A percentile compares a stretch with the other conserved stretches of the same genome.
phyloP scores from a whole-genome alignment of 441 rosid species.

The Arabidopsis lyrata region DNA sequence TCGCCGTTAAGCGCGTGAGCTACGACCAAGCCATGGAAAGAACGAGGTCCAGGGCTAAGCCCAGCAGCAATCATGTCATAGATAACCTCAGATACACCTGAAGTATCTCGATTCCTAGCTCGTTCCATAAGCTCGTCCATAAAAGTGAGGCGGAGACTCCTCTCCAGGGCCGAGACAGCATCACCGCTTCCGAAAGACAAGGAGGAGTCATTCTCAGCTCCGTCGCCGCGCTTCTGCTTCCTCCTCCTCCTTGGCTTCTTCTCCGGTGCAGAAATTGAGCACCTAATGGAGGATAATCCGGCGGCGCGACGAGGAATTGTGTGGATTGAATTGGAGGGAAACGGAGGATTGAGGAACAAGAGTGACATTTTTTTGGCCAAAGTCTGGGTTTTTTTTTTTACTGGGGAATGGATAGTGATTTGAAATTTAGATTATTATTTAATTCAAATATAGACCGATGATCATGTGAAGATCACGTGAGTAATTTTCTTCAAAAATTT shows the following conservation, averaged over 20 bases:
- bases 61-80: conserved; percentile 98
- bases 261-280: conserved; percentile 54
- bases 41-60: conserved; percentile 87
- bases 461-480: conserved; percentile 27
- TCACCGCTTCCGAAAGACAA: conserved; percentile 40
- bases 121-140: conserved; percentile 94
- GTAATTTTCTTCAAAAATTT: neutral
- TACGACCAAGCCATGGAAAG: conserved; percentile 90
- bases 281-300: conserved; percentile 37
- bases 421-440: conserved; percentile 2
- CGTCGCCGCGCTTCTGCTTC: conserved; percentile 49
- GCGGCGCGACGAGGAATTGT: conserved; percentile 36
- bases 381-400: conserved; percentile 5
- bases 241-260: conserved; percentile 60
- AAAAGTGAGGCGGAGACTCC: conserved; percentile 78
- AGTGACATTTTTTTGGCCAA: conserved; percentile 49
- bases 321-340: conserved; percentile 47
- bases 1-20: conserved; percentile 76
- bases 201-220: conserved; percentile 40
- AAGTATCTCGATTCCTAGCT: conserved; percentile 71
- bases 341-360: conserved; percentile 45
- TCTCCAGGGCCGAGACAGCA: conserved; percentile 77
- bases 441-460: neutral
- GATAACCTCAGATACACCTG: conserved; percentile 77
- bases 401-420: conserved; percentile 52